Base-by-base conservation (phyloP, 164 flowering plant genomes). In the Aristolochia fimbriata region DNA sequence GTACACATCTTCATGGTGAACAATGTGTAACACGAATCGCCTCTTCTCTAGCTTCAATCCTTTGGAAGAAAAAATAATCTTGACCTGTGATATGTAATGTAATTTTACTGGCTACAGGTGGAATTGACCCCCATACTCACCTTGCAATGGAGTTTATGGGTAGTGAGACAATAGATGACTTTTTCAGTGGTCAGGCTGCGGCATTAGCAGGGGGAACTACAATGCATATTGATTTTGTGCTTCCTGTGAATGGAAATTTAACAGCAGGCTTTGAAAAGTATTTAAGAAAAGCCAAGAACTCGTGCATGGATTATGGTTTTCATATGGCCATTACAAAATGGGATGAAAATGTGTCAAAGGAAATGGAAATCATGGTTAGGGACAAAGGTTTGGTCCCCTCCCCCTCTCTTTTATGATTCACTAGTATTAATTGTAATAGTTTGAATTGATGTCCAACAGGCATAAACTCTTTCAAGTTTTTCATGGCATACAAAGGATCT, bases 161-260 rank as follows among this genome's bases (percentile, higher is more conserved):
- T 57, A 73, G 87, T 25, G 77, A 72, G 71, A 77, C 91, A 4
- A 65, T 94, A 64, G 99, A 94, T 78, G 96, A 94, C 71, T 94
- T 82, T 72, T 88, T 88, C 81, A 85, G 84, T 65, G 99, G 96
- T 65, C 99, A 94, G 76, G 93, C 96, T 70, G 99, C 96, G 65
- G 99, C 99, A 65, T 77, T 94, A 75, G 91, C 97, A 17, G 96
- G 99, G 71, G 99, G 99, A 62, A 94, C 99, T 59, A 94, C 99
- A 31, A 88, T 91, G 99, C 86, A 88, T 65, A 94, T 94, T 53
- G 97, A 94, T 74, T 94, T 91, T 73, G 81, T 85, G 59, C 83
- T 94, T 65, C 99, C 97, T 31, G 80, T 84, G n/a, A 66, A 85
- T 63, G 97, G 97, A 30, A 91, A 82, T 67, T 76, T 88, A 59